Percentiles rank a stretch among this genome's conserved stretches.
phyloP scores from a whole-genome alignment of 1,284 basidiomycete species.

The Leccinum fallax region DNA sequence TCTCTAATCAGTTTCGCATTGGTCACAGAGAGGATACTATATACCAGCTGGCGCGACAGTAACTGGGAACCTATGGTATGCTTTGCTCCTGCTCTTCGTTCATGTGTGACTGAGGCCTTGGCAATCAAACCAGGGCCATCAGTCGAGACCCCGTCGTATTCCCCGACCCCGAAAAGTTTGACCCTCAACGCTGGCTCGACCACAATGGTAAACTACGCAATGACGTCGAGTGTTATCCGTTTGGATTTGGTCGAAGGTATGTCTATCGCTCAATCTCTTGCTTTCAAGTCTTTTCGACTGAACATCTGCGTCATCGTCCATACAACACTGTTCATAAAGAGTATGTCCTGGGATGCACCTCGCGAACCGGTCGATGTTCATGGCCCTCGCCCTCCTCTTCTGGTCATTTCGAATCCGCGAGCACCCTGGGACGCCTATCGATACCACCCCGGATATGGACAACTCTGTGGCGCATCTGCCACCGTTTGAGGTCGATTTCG shows the following conservation, averaged over 20 bases:
- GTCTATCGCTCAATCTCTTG: background rate
- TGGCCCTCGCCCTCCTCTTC: constrained; percentile 19
- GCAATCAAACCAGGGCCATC: constrained; percentile 44
- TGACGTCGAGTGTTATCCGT: constrained; percentile 54
- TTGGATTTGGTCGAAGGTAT: constrained; percentile 54
- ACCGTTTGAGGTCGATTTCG: constrained; percentile 21
- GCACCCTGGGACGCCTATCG: constrained; percentile 17
- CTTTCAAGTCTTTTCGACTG: background rate
- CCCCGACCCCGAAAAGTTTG: constrained; percentile 58
- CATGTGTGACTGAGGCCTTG: background rate
- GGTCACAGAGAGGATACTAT: constrained; percentile 47
- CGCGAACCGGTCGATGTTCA: constrained; percentile 27
- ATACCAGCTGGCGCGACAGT: constrained; percentile 63
- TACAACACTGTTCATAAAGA: constrained; percentile 16
- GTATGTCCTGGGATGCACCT: constrained; percentile 28
- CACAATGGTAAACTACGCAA: constrained; percentile 49
- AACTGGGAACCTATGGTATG: constrained; percentile 60
- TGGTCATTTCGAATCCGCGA: constrained; percentile 30
- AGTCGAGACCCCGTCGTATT: constrained; percentile 54
- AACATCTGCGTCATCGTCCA: background rate
- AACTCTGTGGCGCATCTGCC: constrained; percentile 3
- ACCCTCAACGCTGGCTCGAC: constrained; percentile 60
- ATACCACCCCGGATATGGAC: constrained; percentile 11
- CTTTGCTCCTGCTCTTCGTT: background rate
- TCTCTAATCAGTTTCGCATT: background rate